phyloP scores from a whole-genome alignment of 192 early-diverging fungal species.

The Backusella mclennaniae region DNA sequence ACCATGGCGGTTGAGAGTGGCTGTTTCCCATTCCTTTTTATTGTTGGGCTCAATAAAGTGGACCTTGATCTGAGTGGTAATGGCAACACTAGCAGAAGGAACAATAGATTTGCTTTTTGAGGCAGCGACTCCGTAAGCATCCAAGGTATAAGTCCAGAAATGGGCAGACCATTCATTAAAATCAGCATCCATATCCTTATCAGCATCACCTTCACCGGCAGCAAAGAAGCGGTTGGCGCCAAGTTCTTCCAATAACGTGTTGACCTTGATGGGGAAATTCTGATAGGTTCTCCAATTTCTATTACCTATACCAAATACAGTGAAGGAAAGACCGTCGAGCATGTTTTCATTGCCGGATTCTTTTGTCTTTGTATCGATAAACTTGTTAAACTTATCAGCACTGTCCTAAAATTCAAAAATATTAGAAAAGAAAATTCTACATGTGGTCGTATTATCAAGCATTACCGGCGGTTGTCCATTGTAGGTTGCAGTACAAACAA shows the following conservation, averaged over 20 bases:
- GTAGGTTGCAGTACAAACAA: conserved; percentile 32
- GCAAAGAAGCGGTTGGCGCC: conserved; percentile 42
- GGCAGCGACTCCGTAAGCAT: conserved; percentile 12
- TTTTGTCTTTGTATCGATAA: conserved; percentile 17
- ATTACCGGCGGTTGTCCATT: conserved; percentile 41
- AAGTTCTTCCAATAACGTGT: conserved; percentile 39
- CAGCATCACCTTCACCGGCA: conserved; percentile 47
- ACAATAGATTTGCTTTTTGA: conserved; percentile 7
- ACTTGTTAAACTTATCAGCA: conserved; percentile 42
- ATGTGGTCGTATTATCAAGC: no score
- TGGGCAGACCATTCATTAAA: conserved; percentile 28
- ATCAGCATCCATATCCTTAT: conserved; percentile 39
- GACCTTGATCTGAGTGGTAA: not conserved
- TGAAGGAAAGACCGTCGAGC: conserved; percentile 40
- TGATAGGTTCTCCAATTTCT: conserved; percentile 57
- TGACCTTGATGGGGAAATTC: conserved; percentile 47
- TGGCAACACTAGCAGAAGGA: conserved; percentile 2
- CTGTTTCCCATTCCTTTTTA: conserved; percentile 9
- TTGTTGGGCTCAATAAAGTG: conserved; percentile 14
- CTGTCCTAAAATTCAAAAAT: conserved; percentile 29
- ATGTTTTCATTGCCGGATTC: conserved; percentile 13
- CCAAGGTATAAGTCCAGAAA: conserved; percentile 26
- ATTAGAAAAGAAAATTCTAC: no score
- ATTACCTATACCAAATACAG: conserved; percentile 62
- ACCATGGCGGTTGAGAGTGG: conserved; percentile 1